These are phyloP conservation scores for Didymella exigua DNA, from an alignment of 2,329 filamentous ascomycete genomes.

Conservation along the genomic window DNA sequence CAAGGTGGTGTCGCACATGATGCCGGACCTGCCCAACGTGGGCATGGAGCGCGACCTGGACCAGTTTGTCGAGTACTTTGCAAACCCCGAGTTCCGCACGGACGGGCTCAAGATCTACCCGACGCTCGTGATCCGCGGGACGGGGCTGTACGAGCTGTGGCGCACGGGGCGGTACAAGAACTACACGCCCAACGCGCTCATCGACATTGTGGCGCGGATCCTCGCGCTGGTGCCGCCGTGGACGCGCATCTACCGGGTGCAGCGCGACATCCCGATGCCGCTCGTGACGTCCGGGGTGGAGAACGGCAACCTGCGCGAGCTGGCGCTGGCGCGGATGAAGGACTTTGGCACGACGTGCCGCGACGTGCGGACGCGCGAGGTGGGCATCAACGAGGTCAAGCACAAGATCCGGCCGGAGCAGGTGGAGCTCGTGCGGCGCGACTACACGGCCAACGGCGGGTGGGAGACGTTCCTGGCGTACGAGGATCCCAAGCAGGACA, in stretches of 20 bases:
- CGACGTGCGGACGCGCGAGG: constrained; percentile 93
- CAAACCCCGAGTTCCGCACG: constrained; percentile 93
- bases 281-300: constrained; percentile 98
- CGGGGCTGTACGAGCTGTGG: constrained; percentile 96
- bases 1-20: constrained; percentile 99
- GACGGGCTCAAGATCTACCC: constrained; percentile 98
- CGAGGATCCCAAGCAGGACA: constrained; percentile 98
- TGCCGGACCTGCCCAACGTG: constrained; percentile 97
- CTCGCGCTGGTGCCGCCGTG: constrained; percentile 92
- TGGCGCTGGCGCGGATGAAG: constrained; percentile 97
- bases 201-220: constrained; percentile 96
- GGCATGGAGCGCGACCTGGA: constrained; percentile 97
- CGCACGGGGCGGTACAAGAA: constrained; percentile 96
- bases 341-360: constrained; percentile 97
- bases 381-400: constrained; percentile 98
- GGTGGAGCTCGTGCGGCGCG: constrained; percentile 89
- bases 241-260: constrained; percentile 98
- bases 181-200: constrained; percentile 95
- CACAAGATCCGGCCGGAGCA: constrained; percentile 97
- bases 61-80: constrained; percentile 97
- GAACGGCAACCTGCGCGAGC: constrained; percentile 92
- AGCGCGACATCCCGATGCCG: constrained; percentile 99
- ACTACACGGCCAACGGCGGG: constrained; percentile 93
- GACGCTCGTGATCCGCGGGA: constrained; percentile 94
- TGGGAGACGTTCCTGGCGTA: constrained; percentile 99